A percentile compares a stretch with the other conserved stretches of the same genome.
Conservation (phyloP, 208 protist genomes). For the Trypanosoma platydactyli region DNA sequence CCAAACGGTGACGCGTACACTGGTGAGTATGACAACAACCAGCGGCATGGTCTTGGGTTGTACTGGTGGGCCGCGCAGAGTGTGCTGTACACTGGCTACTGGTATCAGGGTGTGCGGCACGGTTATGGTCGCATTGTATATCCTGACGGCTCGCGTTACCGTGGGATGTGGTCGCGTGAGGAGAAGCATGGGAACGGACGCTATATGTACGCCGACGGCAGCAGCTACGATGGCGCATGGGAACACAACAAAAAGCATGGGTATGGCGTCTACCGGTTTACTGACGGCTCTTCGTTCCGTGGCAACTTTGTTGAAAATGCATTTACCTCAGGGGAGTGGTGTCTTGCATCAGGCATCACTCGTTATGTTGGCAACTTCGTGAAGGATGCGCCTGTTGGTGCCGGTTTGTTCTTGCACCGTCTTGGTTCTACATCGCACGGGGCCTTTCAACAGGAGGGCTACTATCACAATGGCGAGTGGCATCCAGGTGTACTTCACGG, state of each 20-base stretch:
- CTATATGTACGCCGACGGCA: constrained; percentile 85
- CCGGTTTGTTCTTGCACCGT: constrained; percentile 84
- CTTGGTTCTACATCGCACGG: constrained; percentile 48
- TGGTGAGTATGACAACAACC: constrained; percentile 81
- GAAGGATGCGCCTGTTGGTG: constrained; percentile 63
- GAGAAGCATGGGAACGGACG: constrained; percentile 67
- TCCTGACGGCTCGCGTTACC: constrained; percentile 82
- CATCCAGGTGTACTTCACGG: constrained; percentile 62
- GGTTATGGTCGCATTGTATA: constrained; percentile 85
- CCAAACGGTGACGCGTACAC: constrained; percentile 86
- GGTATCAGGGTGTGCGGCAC: constrained; percentile 66
- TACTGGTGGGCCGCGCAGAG: constrained; percentile 74
- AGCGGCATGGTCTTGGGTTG: constrained; percentile 68
- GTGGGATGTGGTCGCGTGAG: constrained; percentile 71
- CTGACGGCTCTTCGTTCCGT: constrained; percentile 67
- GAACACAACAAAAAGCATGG: constrained; percentile 75
- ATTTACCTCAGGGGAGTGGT: constrained; percentile 84
- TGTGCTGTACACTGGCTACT: constrained; percentile 74
- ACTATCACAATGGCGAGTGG: constrained; percentile 68
- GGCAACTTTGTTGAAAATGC: constrained; percentile 76
- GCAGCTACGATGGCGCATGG: constrained; percentile 84
- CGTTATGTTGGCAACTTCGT: constrained; percentile 86
- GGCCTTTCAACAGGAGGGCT: constrained; percentile 81
- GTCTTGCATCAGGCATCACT: constrained; percentile 65
- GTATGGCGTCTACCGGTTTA: constrained; percentile 66